Base-by-base conservation (phyloP, 108 stramenopile species). In the Skeletonema marinoi region DNA sequence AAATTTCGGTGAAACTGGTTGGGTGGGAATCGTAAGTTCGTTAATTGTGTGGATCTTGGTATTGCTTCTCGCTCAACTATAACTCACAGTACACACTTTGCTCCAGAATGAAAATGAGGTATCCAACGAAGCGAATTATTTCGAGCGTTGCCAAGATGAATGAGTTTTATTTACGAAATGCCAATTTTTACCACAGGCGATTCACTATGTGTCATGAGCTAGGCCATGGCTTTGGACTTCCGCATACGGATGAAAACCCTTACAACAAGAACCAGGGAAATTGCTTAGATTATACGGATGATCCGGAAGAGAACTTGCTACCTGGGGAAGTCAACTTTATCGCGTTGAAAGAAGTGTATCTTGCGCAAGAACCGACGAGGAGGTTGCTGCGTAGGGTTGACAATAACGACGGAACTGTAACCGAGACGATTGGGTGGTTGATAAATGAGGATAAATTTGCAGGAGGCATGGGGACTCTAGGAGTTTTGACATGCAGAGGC, bases 191-290 rank as follows among this genome's bases (percentile, higher is more conserved):
- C 51, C 87, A 91, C 54, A 66, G 86, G 6, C 82, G 72, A 38
- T 91, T 85, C 46, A 87, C 87, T 32, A 87, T 85, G 79, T 80
- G 78, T 66, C 83, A 84, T 41, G 83, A 80, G 60, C 31, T 86
- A 21, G 88, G 88, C 9, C 70, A 71, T 77, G 92, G 92, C 25
- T 91, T 85, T 80, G 94, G 94, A 16, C 68, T 95, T 3, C 86
- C 92, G 4, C 94, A 95, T 70, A 90, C 89, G 51, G 93, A 95
- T 73, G 93, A 94, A 70, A 87, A 82, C 48, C 86, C 89, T 30
- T 78, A 83, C 77, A 94, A 94, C 59, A 9, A 66, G 2, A 81
- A 88, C 65, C 68, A 82, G 21, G 91, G 91, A 44, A 83, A 90
- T 32, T 95, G 94, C 51, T 64, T 95, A 66, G 93, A 95, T 74